Conservation (phyloP, 1,284 basidiomycete genomes). For the Ustilago tritici region DNA sequence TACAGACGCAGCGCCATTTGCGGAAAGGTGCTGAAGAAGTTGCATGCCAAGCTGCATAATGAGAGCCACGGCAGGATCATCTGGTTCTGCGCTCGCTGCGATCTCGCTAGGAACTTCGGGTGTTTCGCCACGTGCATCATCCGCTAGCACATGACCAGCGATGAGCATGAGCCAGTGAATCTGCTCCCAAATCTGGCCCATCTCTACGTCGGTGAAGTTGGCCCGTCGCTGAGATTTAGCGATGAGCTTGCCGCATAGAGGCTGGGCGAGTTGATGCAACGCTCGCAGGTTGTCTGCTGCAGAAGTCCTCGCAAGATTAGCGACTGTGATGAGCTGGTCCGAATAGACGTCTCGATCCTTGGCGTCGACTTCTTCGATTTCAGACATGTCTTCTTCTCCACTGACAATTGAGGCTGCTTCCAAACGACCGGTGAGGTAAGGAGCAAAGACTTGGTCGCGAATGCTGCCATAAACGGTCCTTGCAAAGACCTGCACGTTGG, state of each 20-base stretch:
- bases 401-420: constrained; percentile 37
- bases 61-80: constrained; percentile 39
- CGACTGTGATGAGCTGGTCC: constrained; percentile 61
- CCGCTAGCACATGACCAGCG: constrained; percentile 58
- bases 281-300: constrained; percentile 34
- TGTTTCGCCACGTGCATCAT: constrained; percentile 55
- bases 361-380: constrained; percentile 49
- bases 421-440: constrained; percentile 58
- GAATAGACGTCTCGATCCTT: constrained; percentile 61
- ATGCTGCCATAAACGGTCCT: constrained; percentile 48
- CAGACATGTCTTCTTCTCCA: constrained; percentile 44
- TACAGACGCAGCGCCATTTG: constrained; percentile 34
- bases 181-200: constrained; percentile 63
- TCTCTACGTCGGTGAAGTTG: constrained; percentile 18
- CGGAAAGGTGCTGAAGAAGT: constrained; percentile 47
- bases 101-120: constrained; percentile 50
- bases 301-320: constrained; percentile 53
- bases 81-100: constrained; percentile 26
- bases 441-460: constrained; percentile 54
- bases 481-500: constrained; percentile 32
- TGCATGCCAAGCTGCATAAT: constrained; percentile 54
- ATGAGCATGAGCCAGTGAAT: constrained; percentile 64
- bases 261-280: constrained; percentile 30
- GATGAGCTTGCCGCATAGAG: constrained; percentile 41
- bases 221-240: constrained; percentile 37